Percentiles rank a stretch among this genome's conserved stretches.
Evolutionary conservation across 2,329 filamentous ascomycete genomes (phyloP).

Genomic region (Periconia macrospinosa): DNA sequence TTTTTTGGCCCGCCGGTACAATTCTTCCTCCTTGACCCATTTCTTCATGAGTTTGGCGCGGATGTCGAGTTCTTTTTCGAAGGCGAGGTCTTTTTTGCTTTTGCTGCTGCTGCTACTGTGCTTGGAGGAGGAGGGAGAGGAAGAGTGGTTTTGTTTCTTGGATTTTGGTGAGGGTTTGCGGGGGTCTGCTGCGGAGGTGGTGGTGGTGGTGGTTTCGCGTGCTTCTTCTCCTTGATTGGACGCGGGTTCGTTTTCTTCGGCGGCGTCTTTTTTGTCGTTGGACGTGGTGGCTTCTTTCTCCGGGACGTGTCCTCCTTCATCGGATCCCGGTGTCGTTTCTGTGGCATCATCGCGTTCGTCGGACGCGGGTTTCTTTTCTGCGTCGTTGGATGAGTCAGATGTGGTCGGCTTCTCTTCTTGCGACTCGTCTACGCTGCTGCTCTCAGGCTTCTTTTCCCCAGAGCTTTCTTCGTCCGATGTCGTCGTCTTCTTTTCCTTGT

Average conservation of each 20-base stretch:
- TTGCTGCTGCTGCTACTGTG: not conserved
- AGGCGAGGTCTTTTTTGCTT: not conserved
- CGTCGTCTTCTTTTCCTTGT: conserved; percentile 24
- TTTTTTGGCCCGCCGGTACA: not conserved
- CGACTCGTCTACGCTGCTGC: conserved; percentile 5
- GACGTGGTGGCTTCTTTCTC: too few species aligned
- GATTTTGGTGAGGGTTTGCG: too few species aligned
- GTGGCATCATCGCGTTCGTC: not conserved
- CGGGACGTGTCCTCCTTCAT: too few species aligned
- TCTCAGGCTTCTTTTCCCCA: conserved; percentile 4
- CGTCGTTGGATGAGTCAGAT: not conserved
- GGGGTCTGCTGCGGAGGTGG: too few species aligned
- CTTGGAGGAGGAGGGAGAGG: too few species aligned
- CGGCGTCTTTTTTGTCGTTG: not conserved
- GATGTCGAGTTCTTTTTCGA: not conserved
- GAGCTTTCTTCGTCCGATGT: conserved; percentile 8
- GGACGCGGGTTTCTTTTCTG: not conserved
- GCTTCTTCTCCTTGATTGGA: too few species aligned
- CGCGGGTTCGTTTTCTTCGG: too few species aligned
- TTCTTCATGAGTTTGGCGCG: not conserved
- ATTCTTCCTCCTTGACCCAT: not conserved
- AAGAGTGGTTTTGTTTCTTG: too few species aligned
- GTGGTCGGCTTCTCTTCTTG: conserved; percentile 1
- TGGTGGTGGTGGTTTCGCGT: too few species aligned
- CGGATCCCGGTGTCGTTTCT: not conserved